Evolutionary conservation across 2,329 filamentous ascomycete species (phyloP).

Genomic region (Emergomyces orientalis): DNA sequence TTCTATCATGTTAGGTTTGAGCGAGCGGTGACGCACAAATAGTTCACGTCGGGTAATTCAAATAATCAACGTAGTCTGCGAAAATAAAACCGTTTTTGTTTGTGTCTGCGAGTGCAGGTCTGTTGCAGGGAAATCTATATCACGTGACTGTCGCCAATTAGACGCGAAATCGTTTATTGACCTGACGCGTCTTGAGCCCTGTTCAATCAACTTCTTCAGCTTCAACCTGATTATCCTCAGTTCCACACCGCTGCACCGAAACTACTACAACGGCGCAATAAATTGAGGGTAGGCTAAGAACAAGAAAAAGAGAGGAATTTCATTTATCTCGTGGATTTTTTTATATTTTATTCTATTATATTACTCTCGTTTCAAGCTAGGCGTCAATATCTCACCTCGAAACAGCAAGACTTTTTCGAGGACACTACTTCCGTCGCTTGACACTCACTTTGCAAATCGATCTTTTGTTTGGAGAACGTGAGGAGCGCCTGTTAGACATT

Average conservation of each 20-base stretch:
- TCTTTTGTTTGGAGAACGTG: neutral
- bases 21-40: neutral
- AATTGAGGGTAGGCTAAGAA: neutral
- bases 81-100: too few relatives aligned
- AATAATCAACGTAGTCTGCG: too few relatives aligned
- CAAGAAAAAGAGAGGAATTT: neutral
- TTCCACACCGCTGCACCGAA: neutral
- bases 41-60: too few relatives aligned
- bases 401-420: neutral
- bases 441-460: neutral
- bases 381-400: neutral
- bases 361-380: neutral
- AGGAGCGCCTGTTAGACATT: neutral
- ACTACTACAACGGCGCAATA: neutral
- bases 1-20: neutral
- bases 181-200: neutral
- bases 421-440: neutral
- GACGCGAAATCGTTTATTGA: slow-evolving; percentile 2
- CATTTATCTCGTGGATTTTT: neutral
- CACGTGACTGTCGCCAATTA: slow-evolving; percentile 6
- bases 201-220: neutral
- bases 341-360: neutral
- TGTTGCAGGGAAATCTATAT: neutral
- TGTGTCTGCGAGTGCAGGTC: too few relatives aligned
- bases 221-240: neutral